These are phyloP conservation scores for Kalmusia sp. DNA, from an alignment of 2,329 filamentous ascomycete species.

Conservation along the genomic window DNA sequence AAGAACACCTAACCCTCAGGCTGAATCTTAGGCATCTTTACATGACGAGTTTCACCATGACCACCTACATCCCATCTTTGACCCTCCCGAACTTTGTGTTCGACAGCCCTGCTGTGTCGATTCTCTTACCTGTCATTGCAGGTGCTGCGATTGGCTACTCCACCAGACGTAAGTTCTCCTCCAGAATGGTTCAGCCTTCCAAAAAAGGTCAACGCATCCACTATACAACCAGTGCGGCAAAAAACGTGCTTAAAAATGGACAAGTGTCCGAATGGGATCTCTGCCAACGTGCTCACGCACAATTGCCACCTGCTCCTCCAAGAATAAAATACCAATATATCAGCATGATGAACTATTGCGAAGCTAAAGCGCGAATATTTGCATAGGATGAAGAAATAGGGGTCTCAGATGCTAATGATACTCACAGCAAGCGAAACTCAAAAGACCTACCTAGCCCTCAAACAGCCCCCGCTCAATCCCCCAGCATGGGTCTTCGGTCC, in stretches of 20 bases:
- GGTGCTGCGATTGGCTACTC: conserved; percentile 77
- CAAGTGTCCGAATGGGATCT: no score
- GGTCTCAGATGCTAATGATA: conserved; percentile 3
- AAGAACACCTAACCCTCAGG: not conserved
- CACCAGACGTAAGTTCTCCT: conserved; percentile 61
- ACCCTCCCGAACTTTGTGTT: conserved; percentile 77
- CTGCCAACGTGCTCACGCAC: no score
- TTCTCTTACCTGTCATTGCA: conserved; percentile 76
- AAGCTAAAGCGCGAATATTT: no score
- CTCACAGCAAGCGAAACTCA: conserved; percentile 63
- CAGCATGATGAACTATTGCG: no score
- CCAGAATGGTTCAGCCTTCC: not conserved
- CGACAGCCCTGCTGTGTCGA: conserved; percentile 72
- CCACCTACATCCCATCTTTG: conserved; percentile 77
- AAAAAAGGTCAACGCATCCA: not conserved
- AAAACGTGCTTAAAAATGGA: no score
- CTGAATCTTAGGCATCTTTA: not conserved
- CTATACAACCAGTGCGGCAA: no score
- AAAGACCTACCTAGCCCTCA: conserved; percentile 69
- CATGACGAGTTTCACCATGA: conserved; percentile 74
- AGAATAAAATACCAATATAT: not conserved
- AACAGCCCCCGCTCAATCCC: conserved; percentile 67
- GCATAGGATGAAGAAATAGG: not conserved
- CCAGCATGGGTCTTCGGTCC: conserved; percentile 66
- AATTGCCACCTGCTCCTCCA: no score